Evolutionary conservation across 345 rosid genomes (phyloP), one percentile per base, ranked within the genome.

Genomic region (Stellera chamaejasme): DNA sequence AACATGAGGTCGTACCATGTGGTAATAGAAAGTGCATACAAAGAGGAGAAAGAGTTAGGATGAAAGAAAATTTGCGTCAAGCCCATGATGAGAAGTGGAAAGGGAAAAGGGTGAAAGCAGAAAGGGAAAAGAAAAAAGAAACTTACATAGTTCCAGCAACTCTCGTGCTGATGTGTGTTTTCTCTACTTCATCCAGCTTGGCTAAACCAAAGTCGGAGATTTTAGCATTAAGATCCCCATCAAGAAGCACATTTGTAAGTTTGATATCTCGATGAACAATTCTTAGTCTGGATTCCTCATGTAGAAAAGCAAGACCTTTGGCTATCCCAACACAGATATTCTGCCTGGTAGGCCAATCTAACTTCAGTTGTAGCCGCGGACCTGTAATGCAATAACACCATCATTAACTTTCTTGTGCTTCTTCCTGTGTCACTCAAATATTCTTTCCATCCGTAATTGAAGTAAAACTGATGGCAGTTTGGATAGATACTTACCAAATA

Each of bases 231-330:
- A 85, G 68, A 48, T 72, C 50, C 66, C 67, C 66, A 15, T 82
- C 87, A 11, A 85, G 89, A 39, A 82, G 83, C 60, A 82, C 89
- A 60, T 80, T 85, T 0, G 85, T 78, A 1, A 89, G 77, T 66
- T 85, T 85, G 52, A 85, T 82, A 71, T 85, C 94, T 60, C 89
- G 75, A 43, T 85, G 94, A 44, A 85, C 87, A 52, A 82, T 80
- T 72, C 77, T 82, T 47, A 85, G 45, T 53, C 81, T 70, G 0
- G 85, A 85, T 64, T 85, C 94, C 64, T 85, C 89, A 25, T 85
- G 89, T 58, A 82, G 82, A 66, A 76, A 85, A 26, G 76, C 72
- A 39, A 85, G 66, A 27, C 89, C 95, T 72, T 71, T 83, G 0
- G 95, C 90, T 57, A 83, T 74, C 3, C 90, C 90, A 42, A 83